Base-by-base conservation (phyloP, 2,329 filamentous ascomycete species). In the Lachnellula suecica region DNA sequence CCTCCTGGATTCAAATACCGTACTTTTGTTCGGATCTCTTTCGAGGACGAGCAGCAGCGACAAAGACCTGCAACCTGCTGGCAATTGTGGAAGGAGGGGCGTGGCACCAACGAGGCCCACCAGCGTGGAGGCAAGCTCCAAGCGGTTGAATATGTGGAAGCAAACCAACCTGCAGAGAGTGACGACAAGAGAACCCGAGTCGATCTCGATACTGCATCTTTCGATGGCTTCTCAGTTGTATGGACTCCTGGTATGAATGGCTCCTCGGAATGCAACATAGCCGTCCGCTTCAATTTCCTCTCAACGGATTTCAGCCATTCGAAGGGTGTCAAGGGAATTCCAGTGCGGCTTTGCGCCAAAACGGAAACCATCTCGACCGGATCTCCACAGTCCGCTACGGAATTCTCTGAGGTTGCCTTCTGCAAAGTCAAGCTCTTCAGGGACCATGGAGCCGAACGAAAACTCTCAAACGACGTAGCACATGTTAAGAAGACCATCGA, bases 251-350 rank as follows among this genome's bases (percentile, higher is more conserved):
- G 84, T 4, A 71, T 81, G 38, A 86, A 85, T 44, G 84, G 85
- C 0, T 71, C 75, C 0, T 76, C 87, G 3, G 91, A 97, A 63
- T 94, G 91, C 69, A 89, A 85, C 44, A 84, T 99, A 51, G 88
- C 91, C 8, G 90, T 97, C 11, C 89, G 94, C 42, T 99, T 97
- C 78, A 99, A 99, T 73, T 99, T 99, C 67, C 78, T 99, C 0
- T 99, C 94, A 0, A 99, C 94, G 8, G 94, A 99, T 68, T 99
- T 97, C 68, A 97, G 93, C 70, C 94, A 97, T 67, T 97, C 94
- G 9, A 99, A 99, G 68, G 94, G 94, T 42, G 94, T 99, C 44
- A 99, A 97, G 72, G 94, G 94, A 31, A 97, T 97, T 59, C 93
- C 94, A 0, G 92, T 99, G 4, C 79, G 94, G 50, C 79, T 97